Evolutionary conservation across 805 yeast genomes (phyloP), one percentile per base, ranked within the genome.

Genomic region (Cyberlindnera suaveolens): DNA sequence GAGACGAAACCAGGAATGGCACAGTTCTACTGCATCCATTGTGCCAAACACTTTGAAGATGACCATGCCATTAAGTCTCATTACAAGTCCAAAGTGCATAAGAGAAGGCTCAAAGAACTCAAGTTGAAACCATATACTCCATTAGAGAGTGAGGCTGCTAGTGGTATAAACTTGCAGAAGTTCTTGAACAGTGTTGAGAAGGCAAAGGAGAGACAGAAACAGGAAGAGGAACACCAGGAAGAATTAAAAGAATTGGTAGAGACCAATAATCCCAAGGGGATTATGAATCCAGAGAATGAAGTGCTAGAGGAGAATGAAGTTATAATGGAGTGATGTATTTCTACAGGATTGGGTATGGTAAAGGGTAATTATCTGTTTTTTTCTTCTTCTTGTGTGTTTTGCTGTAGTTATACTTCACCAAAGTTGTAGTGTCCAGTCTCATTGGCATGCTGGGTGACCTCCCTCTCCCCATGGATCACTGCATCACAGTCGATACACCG

Each of bases 1-100:
- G 98, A 91, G 66, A 78, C 80, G 36, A 82, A 83, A 59, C 90
- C 97, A 1, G 99, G 99, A 1, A 67, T 93, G 51, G 99, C 96
- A 14, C 98, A 93, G 65, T 83, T 78, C 64, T 93, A 87, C 64
- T 93, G 98, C 65, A 74, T 93, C 42, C 96, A 89, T 50, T 93
- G 99, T 71, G 95, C 95, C 39, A 85, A 83, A 61, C 88, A 93
- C 64, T 88, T 80, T 58, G 96, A 90, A 61, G 80, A 82, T 44
- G 88, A 84, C 36, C 62, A 65, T 29, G 84, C 95, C 7, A 70
- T 86, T 43, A 78, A 77, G 47, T 72, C 81, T 13, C 99, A 93
- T 66, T 66, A 74, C 49, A 77, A 78, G 53, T 72, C 84, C 4
- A 90, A 89, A 58, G 74, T 80, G 7, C 99, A 93, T 65, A 90